Conservation (phyloP, 768 basidiomycete species). For the Gelatoporia subvermispora region DNA sequence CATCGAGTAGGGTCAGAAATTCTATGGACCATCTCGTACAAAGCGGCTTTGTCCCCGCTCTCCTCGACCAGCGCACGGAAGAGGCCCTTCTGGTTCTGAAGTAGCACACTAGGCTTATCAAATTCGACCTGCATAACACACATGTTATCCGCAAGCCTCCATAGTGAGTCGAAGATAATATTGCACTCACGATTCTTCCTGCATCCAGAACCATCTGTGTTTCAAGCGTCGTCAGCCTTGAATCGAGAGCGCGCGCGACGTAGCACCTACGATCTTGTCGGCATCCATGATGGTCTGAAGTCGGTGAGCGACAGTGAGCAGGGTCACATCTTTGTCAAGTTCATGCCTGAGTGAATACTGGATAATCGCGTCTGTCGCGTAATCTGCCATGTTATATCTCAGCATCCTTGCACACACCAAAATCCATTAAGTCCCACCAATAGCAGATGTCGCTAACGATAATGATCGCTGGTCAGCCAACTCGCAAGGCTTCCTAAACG, state of each 20-base stretch:
- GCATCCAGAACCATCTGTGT: constrained; percentile 45
- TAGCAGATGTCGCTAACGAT: too few relatives aligned
- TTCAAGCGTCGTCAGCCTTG: too few relatives aligned
- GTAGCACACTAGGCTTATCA: constrained; percentile 39
- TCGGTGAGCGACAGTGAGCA: constrained; percentile 58
- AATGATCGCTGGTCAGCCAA: background rate
- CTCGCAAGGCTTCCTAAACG: too few relatives aligned
- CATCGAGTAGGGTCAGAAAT: too few relatives aligned
- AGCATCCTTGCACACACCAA: too few relatives aligned
- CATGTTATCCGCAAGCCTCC: too few relatives aligned
- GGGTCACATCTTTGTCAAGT: constrained; percentile 38
- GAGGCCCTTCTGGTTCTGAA: constrained; percentile 30
- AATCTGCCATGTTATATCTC: too few relatives aligned
- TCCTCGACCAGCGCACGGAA: constrained; percentile 35
- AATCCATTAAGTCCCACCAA: too few relatives aligned
- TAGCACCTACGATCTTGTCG: constrained; percentile 47
- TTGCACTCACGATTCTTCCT: constrained; percentile 30
- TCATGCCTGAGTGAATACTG: constrained; percentile 50
- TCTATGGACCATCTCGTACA: constrained; percentile 31
- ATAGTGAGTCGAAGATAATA: background rate
- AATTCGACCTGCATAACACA: constrained; percentile 32
- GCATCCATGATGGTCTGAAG: constrained; percentile 57
- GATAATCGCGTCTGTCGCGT: constrained; percentile 52
- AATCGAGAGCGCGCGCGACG: too few relatives aligned
- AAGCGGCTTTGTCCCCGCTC: constrained; percentile 33